Base-by-base conservation (phyloP, 148 eudicot species). In the Persicaria maculosa region DNA sequence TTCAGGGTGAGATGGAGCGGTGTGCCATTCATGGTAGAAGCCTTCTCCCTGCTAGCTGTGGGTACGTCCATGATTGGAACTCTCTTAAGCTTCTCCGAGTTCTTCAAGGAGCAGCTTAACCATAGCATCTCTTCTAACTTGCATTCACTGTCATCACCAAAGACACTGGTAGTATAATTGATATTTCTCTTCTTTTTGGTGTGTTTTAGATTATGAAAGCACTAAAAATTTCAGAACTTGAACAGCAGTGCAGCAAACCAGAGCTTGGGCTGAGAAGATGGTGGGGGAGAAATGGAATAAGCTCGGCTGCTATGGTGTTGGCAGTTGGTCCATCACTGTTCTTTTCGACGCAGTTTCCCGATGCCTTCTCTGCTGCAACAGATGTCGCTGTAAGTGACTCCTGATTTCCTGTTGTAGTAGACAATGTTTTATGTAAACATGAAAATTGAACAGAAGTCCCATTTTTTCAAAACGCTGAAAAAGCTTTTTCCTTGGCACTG, bases 21-120 rank as follows among this genome's bases (percentile, higher is more conserved):
- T 14, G 75, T 88, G 65, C 65, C 65, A 19, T 58, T 58, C 65
- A 58, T 58, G 65, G 40, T 58, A 12, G 86, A 86, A 77, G 81
- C 89, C 22, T 88, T 88, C 75, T 84, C 89, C 0, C 85, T 88
- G 73, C 79, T 88, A 71, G 92, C 89, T 36, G 79, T 88, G 7
- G 92, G 86, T 36, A 86, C 92, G 40, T 88, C 92, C 11, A 74
- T 84, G 43, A 84, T 85, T 47, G 90, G 92, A 68, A 86, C 90
- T 53, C 84, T 88, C 65, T 73, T 88, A 47, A 72, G 88, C 72
- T 88, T 88, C 78, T 81, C 87, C 8, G 84, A 81, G 83, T 86
- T 88, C 79, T 83, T 81, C 81, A 86, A 81, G 76, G 92, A 88
- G 75, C 92, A 86, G 72, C 80, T 88, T 7, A 16, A 14, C 11